Base-by-base conservation (phyloP, 192 early-diverging fungal genomes). In the Lobosporangium transversale region DNA sequence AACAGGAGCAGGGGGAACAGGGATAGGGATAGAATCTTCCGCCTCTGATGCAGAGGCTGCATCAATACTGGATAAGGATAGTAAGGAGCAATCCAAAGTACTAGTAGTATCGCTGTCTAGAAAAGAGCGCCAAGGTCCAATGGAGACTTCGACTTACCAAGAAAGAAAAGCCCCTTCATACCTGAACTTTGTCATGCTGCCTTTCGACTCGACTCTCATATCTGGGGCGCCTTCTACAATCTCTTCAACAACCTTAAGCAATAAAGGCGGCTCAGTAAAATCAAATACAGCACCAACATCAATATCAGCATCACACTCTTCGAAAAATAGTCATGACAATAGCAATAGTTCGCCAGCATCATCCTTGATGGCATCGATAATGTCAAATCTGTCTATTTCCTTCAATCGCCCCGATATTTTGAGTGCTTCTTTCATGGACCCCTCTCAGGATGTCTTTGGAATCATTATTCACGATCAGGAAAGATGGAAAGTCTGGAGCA, bases 131-230 rank as follows among this genome's bases (percentile, higher is more conserved):
- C n/a, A n/a, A n/a, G n/a, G n/a, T n/a, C n/a, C n/a, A n/a, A n/a
- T n/a, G n/a, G n/a, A n/a, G n/a, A n/a, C n/a, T n/a, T n/a, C n/a
- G n/a, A n/a, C n/a, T n/a, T n/a, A n/a, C n/a, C n/a, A 60, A 35
- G 43, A 54, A 36, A 63, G 51, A 21, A 65, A 49, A 23, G 5
- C 70, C 15, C 51, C 58, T 3, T 56, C 42, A 27, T 21, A 48
- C 15, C 44, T 75, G 15, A 75, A 75, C 37, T 49, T 61, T 66
- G 63, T 75, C 4, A 60, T 54, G 6, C 50, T 75, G 44, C 70
- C 70, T 3, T 52, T 61, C 36, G 70, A 75, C 29, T 61, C 62
- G 26, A 42, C 54, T 36, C n/a, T 58, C 26, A 31, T 45, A 15
- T 48, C 58, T 23, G 47, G 24, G 6, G 26, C 58, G 23, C 21